Evolutionary conservation across 345 rosid species (phyloP).

Genomic region (Salix exigua): DNA sequence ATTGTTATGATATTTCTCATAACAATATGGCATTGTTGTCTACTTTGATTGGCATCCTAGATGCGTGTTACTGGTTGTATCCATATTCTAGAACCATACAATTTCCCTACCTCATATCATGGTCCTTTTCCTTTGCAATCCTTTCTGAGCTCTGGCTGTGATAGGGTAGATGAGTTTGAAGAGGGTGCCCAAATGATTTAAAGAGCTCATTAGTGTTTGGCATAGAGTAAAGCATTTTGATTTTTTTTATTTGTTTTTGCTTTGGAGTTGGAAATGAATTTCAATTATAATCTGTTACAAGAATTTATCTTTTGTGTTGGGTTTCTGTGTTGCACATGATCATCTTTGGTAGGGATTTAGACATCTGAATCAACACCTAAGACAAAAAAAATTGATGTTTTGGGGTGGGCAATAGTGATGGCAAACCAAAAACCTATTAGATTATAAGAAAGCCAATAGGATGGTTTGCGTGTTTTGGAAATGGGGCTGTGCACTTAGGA

Average conservation of each 20-base stretch:
- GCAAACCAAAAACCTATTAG: not conserved
- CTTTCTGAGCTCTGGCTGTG: not conserved
- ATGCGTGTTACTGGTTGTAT: not conserved
- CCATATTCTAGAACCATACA: not conserved
- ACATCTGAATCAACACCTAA: not conserved
- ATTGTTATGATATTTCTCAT: not conserved
- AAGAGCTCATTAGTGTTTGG: not conserved
- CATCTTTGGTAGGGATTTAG: not conserved
- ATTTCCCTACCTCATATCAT: not conserved
- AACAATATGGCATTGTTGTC: not conserved
- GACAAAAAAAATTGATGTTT: not conserved
- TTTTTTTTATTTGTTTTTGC: not conserved
- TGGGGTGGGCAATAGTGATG: not conserved
- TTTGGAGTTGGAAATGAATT: not conserved
- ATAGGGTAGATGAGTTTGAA: constrained; percentile 3
- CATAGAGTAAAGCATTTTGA: not conserved
- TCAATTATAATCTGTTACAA: not conserved
- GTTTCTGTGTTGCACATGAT: not conserved
- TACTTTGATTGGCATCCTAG: not conserved
- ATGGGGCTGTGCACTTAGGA: not conserved
- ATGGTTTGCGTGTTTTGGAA: not conserved
- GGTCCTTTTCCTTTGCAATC: not conserved
- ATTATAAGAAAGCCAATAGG: not conserved
- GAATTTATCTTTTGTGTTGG: not conserved
- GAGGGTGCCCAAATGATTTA: not conserved